phyloP scores from a whole-genome alignment of 2,329 filamentous ascomycete species.

The Penicillium sp. region DNA sequence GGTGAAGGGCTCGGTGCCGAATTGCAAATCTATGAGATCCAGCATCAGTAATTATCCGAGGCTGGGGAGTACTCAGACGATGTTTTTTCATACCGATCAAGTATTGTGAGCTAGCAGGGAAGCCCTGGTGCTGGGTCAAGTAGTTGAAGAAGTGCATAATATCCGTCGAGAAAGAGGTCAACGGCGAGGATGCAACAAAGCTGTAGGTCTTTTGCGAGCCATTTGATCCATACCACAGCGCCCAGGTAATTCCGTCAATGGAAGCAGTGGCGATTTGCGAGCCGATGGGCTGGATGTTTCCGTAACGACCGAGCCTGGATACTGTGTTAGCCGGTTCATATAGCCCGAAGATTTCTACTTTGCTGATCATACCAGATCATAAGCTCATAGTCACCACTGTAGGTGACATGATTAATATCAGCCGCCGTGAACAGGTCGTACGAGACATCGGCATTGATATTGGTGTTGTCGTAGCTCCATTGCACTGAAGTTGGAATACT shows the following conservation, averaged over 20 bases:
- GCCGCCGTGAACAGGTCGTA: constrained; percentile 61
- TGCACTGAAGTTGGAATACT: constrained; percentile 45
- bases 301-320: not conserved
- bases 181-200: constrained; percentile 52
- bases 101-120: constrained; percentile 51
- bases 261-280: constrained; percentile 53
- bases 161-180: constrained; percentile 58
- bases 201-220: constrained; percentile 61
- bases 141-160: constrained; percentile 59
- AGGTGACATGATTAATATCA: constrained; percentile 40
- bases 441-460: constrained; percentile 57
- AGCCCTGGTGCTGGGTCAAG: constrained; percentile 51
- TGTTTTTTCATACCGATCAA: constrained; percentile 36
- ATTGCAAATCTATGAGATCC: constrained; percentile 29
- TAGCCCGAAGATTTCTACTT: too few relatives aligned
- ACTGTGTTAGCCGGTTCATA: not conserved
- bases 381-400: constrained; percentile 56
- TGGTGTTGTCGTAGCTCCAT: constrained; percentile 52
- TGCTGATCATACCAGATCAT: constrained; percentile 59
- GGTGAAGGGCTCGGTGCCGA: constrained; percentile 60
- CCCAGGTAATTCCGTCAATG: constrained; percentile 55
- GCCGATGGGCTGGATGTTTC: constrained; percentile 58
- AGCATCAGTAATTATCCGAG: not conserved
- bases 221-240: constrained; percentile 56
- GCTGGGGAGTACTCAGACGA: too few relatives aligned